Base-by-base conservation (phyloP, 495 filamentous ascomycete genomes). In the Hypoxylon fragiforme region DNA sequence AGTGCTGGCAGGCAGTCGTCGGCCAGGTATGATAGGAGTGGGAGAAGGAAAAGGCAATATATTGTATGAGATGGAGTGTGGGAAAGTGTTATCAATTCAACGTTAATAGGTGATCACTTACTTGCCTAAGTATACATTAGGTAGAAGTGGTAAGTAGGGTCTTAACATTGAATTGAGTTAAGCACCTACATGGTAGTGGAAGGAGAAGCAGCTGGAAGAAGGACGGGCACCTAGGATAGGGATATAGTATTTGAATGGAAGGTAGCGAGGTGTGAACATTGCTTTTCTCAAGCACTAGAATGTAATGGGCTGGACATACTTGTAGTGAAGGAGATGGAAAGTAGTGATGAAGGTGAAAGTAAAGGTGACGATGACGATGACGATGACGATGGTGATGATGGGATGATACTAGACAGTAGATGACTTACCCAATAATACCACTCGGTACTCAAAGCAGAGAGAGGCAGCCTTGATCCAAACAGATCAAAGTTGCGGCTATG, bases 351-450 rank as follows among this genome's bases (percentile, higher is more conserved):
- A n/a, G 36, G 5, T 47, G 11, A 18, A 19, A 22, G 13, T 49
- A 22, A 16, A 59, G 52, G 39, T 69, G 37, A 62, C 40, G 9
- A 49, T 51, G 32, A 62, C 53, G 20, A 37, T 37, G 44, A 9
- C 7, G 16, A 36, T 35, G 37, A 31, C 7, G 31, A 16, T 12
- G 14, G 13, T 7, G 19, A 32, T 48, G 26, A 12, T 59, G 54
- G 3, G 15, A 52, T 31, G 11, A 40, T 28, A 37, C 18, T n/a
- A n/a, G n/a, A n/a, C n/a, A n/a, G 34, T n/a, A n/a, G 34, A 35
- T 13, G 15, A 35, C 48, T 36, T 51, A 51, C 48, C 39, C n/a
- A n/a, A n/a, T 51, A 5, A 5, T 37, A 37, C 14, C 13, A 5
- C 8, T 6, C 21, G 11, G 9, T 20, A 20, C 7, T 20, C 18